phyloP scores from a whole-genome alignment of 1,284 basidiomycete genomes.

The Ganoderma sinense region DNA sequence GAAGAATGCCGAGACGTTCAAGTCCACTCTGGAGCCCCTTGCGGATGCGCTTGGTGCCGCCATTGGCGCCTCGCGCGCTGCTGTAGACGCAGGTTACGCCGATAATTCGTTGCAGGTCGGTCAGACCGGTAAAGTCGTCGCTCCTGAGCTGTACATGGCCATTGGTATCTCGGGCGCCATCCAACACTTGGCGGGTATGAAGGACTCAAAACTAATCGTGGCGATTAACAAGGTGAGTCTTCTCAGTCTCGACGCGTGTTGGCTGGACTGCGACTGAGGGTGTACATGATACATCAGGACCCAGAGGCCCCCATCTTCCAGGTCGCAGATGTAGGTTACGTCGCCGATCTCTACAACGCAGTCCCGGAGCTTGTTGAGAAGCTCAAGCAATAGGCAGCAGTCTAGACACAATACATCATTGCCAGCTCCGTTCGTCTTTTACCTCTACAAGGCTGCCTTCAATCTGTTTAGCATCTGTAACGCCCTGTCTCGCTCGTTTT shows the following conservation, averaged over 20 bases:
- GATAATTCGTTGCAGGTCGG: slow-evolving; percentile 99
- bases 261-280: background rate
- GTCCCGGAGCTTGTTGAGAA: slow-evolving; percentile 91
- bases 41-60: slow-evolving; percentile 95
- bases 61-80: slow-evolving; percentile 96
- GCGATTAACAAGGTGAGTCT: slow-evolving; percentile 92
- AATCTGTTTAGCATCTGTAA: slow-evolving; percentile 12
- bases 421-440: background rate
- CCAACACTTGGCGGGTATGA: slow-evolving; percentile 99
- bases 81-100: slow-evolving; percentile 98
- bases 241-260: background rate
- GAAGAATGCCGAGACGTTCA: slow-evolving; percentile 95
- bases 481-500: slow-evolving; percentile 30
- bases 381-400: slow-evolving; percentile 54
- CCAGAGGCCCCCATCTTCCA: slow-evolving; percentile 99
- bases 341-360: slow-evolving; percentile 89
- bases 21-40: slow-evolving; percentile 88
- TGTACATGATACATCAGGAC: slow-evolving; percentile 63
- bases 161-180: slow-evolving; percentile 98
- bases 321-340: slow-evolving; percentile 95
- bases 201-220: slow-evolving; percentile 98
- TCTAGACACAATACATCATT: slow-evolving; percentile 3
- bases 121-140: slow-evolving; percentile 97
- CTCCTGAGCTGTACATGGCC: slow-evolving; percentile 95
- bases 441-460: slow-evolving; percentile 6